Conservation (phyloP, 257 asterid species). For the Jacaranda mimosifolia region DNA sequence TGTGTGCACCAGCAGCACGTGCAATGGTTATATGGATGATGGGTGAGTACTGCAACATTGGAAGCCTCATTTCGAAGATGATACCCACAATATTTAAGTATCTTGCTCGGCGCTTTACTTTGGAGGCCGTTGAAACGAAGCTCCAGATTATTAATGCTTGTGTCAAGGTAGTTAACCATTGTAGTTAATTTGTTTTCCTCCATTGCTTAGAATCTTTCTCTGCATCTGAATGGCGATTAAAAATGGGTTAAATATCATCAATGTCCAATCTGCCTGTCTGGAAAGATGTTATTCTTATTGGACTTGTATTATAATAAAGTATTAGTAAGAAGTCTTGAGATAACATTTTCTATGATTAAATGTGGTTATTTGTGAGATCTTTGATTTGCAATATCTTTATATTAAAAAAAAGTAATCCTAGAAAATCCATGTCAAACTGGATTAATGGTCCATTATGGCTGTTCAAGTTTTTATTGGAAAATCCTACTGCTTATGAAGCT, state of each 20-base stretch:
- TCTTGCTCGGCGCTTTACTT: constrained; percentile 75
- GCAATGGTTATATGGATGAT: constrained; percentile 95
- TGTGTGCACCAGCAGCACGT: constrained; percentile 83
- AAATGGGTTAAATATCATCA: constrained; percentile 18
- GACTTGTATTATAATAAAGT: constrained; percentile 19
- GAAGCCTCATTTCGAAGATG: constrained; percentile 67
- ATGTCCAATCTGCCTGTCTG: constrained; percentile 12
- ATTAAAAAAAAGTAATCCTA: neutral
- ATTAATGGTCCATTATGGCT: neutral
- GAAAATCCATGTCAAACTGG: constrained; percentile 4
- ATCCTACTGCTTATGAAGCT: constrained; percentile 10
- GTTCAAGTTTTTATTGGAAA: neutral
- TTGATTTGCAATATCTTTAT: neutral
- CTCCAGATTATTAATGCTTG: constrained; percentile 90
- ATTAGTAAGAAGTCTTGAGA: neutral
- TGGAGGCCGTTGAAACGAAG: constrained; percentile 85
- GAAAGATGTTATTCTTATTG: constrained; percentile 17
- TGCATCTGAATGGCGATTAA: constrained; percentile 22
- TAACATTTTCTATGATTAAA: neutral
- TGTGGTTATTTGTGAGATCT: constrained; percentile 16
- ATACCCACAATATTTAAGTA: constrained; percentile 70
- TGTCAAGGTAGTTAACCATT: constrained; percentile 65
- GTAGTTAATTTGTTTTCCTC: constrained; percentile 19
- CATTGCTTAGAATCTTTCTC: constrained; percentile 1
- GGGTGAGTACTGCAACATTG: constrained; percentile 81